A percentile compares a stretch with the other conserved stretches of the same genome.
phyloP scores from a whole-genome alignment of 441 rosid genomes.

The Capsella rubella region DNA sequence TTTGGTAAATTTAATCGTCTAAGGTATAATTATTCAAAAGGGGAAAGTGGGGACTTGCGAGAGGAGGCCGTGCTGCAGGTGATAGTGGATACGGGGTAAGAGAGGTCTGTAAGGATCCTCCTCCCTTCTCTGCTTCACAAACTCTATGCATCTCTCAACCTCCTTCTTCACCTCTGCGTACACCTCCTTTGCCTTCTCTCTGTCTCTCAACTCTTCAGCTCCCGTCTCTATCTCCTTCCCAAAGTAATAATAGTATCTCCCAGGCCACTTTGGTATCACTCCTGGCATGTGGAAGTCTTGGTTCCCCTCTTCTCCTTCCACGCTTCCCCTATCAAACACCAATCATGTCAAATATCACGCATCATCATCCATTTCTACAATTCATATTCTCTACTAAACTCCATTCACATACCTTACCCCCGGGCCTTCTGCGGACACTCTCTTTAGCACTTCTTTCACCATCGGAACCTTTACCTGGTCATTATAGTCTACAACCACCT shows the following conservation, averaged over 20 bases:
- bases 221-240: slow-evolving; percentile 77
- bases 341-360: slow-evolving; percentile 30
- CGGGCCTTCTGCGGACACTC: slow-evolving; percentile 43
- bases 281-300: slow-evolving; percentile 75
- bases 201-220: slow-evolving; percentile 60
- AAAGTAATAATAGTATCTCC: slow-evolving; percentile 77
- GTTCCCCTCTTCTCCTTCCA: slow-evolving; percentile 68
- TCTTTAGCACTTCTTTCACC: slow-evolving; percentile 43
- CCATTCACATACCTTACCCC: slow-evolving; percentile 49
- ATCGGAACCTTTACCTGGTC: slow-evolving; percentile 55
- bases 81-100: slow-evolving; percentile 65
- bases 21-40: slow-evolving; percentile 14
- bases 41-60: slow-evolving; percentile 73
- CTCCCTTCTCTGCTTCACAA: slow-evolving; percentile 73
- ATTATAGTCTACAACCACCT: slow-evolving; percentile 60
- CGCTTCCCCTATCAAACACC: slow-evolving; percentile 52
- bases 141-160: slow-evolving; percentile 70
- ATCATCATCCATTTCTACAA: slow-evolving; percentile 13
- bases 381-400: slow-evolving; percentile 3
- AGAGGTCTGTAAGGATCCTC: slow-evolving; percentile 76
- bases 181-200: slow-evolving; percentile 61
- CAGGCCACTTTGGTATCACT: slow-evolving; percentile 76
- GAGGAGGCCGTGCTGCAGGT: slow-evolving; percentile 57
- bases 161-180: slow-evolving; percentile 70
- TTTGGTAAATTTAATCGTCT: slow-evolving; percentile 1